phyloP scores from a whole-genome alignment of 2,329 filamentous ascomycete genomes.

The Trichothecium sympodiale region DNA sequence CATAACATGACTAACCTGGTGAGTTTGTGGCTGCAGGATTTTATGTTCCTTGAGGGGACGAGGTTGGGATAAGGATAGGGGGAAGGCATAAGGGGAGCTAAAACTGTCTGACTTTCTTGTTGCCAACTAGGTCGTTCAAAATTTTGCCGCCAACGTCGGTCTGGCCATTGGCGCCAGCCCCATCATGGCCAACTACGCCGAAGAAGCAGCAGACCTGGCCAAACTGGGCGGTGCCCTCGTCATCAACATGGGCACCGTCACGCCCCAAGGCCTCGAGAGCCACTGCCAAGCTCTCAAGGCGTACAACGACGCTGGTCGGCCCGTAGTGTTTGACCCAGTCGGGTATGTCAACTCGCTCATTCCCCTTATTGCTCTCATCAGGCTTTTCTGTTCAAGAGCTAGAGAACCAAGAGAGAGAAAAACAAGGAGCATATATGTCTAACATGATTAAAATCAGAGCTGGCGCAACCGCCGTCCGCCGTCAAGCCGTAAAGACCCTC shows the following conservation, averaged over 20 bases:
- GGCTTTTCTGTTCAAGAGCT: not conserved
- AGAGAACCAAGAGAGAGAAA: no score
- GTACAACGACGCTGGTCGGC: slow-evolving; percentile 68
- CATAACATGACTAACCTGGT: slow-evolving; percentile 97
- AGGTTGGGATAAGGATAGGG: no score
- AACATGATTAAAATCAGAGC: slow-evolving; percentile 32
- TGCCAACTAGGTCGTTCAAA: slow-evolving; percentile 73
- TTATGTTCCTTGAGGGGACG: not conserved
- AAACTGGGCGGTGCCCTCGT: slow-evolving; percentile 68
- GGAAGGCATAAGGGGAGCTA: no score
- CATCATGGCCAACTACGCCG: slow-evolving; percentile 85
- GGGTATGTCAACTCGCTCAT: slow-evolving; percentile 39
- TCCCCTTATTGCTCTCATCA: not conserved
- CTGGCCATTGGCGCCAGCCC: slow-evolving; percentile 76
- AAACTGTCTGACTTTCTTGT: not conserved
- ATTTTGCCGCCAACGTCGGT: slow-evolving; percentile 86
- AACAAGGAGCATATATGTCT: not conserved
- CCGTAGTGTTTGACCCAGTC: slow-evolving; percentile 80
- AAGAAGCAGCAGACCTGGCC: slow-evolving; percentile 73
- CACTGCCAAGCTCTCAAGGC: slow-evolving; percentile 65
- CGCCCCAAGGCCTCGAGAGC: slow-evolving; percentile 59
- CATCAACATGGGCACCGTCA: slow-evolving; percentile 91
- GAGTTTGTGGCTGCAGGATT: slow-evolving; percentile 6
- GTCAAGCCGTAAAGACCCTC: slow-evolving; percentile 58
- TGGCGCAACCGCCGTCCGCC: slow-evolving; percentile 67